Base-by-base conservation (phyloP, 768 basidiomycete genomes). In the Amanita fuliginea region DNA sequence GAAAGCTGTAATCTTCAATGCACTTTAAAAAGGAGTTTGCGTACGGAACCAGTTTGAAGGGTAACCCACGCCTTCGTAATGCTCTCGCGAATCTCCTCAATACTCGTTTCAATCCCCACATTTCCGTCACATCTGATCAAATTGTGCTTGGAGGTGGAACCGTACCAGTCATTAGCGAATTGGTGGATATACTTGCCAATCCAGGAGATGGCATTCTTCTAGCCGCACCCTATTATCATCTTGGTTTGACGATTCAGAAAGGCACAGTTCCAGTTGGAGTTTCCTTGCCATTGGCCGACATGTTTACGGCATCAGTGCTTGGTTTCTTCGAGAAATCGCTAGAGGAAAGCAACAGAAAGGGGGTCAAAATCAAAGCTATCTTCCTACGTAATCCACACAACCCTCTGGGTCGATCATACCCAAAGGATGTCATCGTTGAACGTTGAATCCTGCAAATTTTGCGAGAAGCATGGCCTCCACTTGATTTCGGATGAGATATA, bases 341-440 rank as follows among this genome's bases (percentile, higher is more conserved):
- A 1, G 42, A 49, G 4, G 48, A 57, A 40, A 54, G 48, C 45
- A 42, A 53, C 6, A 43, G 45, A 6, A 24, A 49, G 3, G 59
- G 58, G 9, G 51, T 47, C 6, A 52, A 48, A 7, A 54, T 63
- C 41, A 53, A 55, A 24, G 61, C 58, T 1, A 53, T 63, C n/a
- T 40, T 64, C 8, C 50, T 64, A 1, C 56, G 55, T 28, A 63
- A 64, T 47, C 63, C 63, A 4, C 63, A 63, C 53, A 64, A 64
- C 40, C 63, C 61, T 1, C 52, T 59, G 13, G 59, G 60, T 3
- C 51, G 57, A n/a, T 47, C 53, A 7, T 57, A 61, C 22, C 47
- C 57, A 4, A 13, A 9, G 18, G 57, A 60, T 2, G 56, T 59
- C 13, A 47, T 64, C n/a, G 37, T 53, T 19, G 63, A 49, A 3